Base-by-base conservation (phyloP, 768 basidiomycete species). In the Lyophyllum decastes region DNA sequence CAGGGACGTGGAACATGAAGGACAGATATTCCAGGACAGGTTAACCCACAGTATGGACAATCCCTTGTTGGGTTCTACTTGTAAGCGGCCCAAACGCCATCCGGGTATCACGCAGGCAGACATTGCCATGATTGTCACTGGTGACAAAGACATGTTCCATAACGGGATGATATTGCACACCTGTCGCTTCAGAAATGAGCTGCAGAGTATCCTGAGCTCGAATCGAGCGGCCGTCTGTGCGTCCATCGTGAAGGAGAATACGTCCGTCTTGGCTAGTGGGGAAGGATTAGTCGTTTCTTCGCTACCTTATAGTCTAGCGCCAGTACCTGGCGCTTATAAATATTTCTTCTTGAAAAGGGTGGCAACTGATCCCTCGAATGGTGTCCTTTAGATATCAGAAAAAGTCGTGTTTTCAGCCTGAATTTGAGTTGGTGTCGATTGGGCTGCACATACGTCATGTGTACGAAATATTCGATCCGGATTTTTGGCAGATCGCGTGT, bases 141-240 rank as follows among this genome's bases (percentile, higher is more conserved):
- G 86, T 88, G 5, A 80, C 81, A 60, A 93, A 92, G 48, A 91
- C 66, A 61, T 90, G 78, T 35, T 87, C 83, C 76, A 87, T 83
- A 27, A 60, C 66, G 12, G 91, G 91, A 65, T 93, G 89, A 52
- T 80, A 86, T 61, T 85, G 79, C 5, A 87, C 82, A 40, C 83
- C 82, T 0, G 87, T 87, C 52, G 88, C 82, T 64, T 89, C 87
- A 45, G 78, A 62, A 12, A 66, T 62, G 7, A 85, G 72, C 62
- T 84, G 82, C 6, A 91, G 62, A 14, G 74, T 82, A 41, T 81
- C 77, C 57, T 83, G 82, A 2, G 82, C 80, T 11, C 73, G 69
- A 21, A 70, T 66, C 50, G 66, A 57, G 38, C 58, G 60, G 27
- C 57, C 65, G 14, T 63, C 55, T 24, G 68, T 70, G 19, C 90